Percentiles rank a stretch among this genome's conserved stretches.
These are phyloP conservation scores for Apiotrichum gracile DNA, from an alignment of 1,284 basidiomycete genomes.

Conservation along the genomic window DNA sequence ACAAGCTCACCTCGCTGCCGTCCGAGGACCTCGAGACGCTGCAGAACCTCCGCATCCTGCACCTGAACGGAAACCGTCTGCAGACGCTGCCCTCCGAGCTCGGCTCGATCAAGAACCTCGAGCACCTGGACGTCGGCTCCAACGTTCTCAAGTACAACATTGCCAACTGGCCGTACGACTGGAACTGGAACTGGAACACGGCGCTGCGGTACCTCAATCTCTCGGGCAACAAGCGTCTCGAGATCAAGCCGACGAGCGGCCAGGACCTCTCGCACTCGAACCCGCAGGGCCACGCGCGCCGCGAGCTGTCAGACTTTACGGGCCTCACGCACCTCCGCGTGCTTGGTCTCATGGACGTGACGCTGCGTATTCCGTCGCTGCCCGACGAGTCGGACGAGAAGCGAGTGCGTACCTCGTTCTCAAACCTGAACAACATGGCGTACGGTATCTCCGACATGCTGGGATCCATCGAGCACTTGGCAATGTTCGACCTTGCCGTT, in stretches of 20 bases:
- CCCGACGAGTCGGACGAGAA: constrained; percentile 90
- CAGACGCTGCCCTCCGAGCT: constrained; percentile 89
- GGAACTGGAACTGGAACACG: constrained; percentile 99
- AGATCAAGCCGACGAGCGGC: constrained; percentile 65
- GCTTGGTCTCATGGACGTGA: constrained; percentile 96
- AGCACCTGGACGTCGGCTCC: constrained; percentile 85
- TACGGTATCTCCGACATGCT: constrained; percentile 98
- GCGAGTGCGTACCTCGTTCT: constrained; percentile 84
- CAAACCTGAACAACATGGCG: constrained; percentile 85
- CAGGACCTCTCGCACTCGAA: constrained; percentile 42
- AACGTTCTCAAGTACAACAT: constrained; percentile 97
- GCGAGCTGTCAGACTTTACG: constrained; percentile 76
- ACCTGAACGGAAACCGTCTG: constrained; percentile 90
- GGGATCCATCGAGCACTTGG: constrained; percentile 66
- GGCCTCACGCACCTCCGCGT: constrained; percentile 73
- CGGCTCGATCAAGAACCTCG: constrained; percentile 71
- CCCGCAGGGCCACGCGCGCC: constrained; percentile 27
- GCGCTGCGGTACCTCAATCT: constrained; percentile 84
- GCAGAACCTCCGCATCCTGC: constrained; percentile 64
- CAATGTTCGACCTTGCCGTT: constrained; percentile 90
- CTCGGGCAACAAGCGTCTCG: constrained; percentile 80
- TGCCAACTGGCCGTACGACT: constrained; percentile 98
- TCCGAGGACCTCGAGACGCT: constrained; percentile 75
- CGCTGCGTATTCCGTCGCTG: constrained; percentile 72
- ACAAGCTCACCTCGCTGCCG: constrained; percentile 83